phyloP scores from a whole-genome alignment of 1,284 basidiomycete species.

The Boletus mariae region DNA sequence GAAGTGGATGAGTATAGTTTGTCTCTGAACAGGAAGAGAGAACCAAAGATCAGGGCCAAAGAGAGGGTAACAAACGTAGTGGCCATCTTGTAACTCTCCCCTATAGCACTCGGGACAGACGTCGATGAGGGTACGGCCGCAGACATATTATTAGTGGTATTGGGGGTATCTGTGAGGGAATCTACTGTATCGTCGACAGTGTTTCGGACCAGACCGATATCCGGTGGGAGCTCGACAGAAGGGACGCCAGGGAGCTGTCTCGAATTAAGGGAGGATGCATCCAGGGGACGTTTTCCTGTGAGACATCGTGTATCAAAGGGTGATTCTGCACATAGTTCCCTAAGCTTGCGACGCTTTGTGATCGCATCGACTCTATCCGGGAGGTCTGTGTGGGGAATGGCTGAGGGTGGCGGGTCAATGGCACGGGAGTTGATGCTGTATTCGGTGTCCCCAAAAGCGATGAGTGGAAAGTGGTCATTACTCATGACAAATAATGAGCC shows the following conservation, averaged over 20 bases:
- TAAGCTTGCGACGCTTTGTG: slow-evolving; percentile 39
- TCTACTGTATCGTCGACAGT: slow-evolving; percentile 10
- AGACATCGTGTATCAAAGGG: slow-evolving; percentile 53
- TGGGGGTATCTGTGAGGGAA: slow-evolving; percentile 12
- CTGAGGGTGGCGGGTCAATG: slow-evolving; percentile 38
- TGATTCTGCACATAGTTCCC: slow-evolving; percentile 36
- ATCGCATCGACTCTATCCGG: slow-evolving; percentile 43
- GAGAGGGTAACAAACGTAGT: slow-evolving; percentile 20
- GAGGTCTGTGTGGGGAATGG: slow-evolving; percentile 30
- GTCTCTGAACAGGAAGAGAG: slow-evolving; percentile 27
- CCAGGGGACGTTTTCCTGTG: slow-evolving; percentile 54
- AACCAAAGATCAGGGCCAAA: slow-evolving; percentile 23
- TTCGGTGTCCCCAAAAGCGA: slow-evolving; percentile 58
- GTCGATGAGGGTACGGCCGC: slow-evolving; percentile 18
- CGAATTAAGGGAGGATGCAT: slow-evolving; percentile 33
- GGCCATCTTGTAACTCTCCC: slow-evolving; percentile 11
- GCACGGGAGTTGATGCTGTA: slow-evolving; percentile 26
- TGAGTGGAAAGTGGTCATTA: slow-evolving; percentile 68
- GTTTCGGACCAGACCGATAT: slow-evolving; percentile 1
- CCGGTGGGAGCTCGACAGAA: slow-evolving; percentile 26
- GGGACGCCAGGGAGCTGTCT: slow-evolving; percentile 35
- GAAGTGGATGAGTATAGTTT: slow-evolving; percentile 13
- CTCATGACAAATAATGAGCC: slow-evolving; percentile 78
- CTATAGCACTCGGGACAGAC: slow-evolving; percentile 9
- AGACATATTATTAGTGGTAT: slow-evolving; percentile 18